A percentile compares a stretch with the other conserved stretches of the same genome.
phyloP scores from a whole-genome alignment of 768 basidiomycete species.

The Rhizopogon rudus region DNA sequence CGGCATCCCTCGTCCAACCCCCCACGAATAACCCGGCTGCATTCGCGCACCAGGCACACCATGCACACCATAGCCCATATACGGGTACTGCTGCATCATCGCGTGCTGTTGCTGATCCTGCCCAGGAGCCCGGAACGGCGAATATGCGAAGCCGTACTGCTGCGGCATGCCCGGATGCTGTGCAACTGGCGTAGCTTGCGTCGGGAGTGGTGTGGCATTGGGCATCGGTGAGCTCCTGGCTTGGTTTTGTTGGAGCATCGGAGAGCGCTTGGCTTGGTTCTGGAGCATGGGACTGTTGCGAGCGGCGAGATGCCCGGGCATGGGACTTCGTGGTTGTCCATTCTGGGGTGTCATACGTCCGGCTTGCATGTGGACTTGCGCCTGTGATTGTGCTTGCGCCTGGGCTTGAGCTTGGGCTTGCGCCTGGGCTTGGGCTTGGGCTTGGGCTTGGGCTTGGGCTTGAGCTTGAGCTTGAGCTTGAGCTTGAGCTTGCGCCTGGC shows the following conservation, averaged over 20 bases:
- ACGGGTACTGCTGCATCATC: constrained; percentile 23
- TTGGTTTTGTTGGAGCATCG: constrained; percentile 16
- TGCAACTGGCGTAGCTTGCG: constrained; percentile 18
- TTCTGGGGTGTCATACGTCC: constrained; percentile 23
- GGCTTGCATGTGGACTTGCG: constrained; percentile 3
- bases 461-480: neutral
- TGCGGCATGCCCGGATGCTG: constrained; percentile 23
- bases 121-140: constrained; percentile 28
- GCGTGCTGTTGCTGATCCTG: constrained; percentile 27
- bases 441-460: constrained; percentile 9
- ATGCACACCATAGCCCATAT: constrained; percentile 16
- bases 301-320: constrained; percentile 7
- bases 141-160: constrained; percentile 28
- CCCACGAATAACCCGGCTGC: constrained; percentile 22
- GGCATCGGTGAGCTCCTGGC: constrained; percentile 11
- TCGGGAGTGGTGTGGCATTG: constrained; percentile 17
- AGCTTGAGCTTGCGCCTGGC: constrained; percentile 4
- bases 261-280: constrained; percentile 28
- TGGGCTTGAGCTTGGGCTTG: constrained; percentile 16
- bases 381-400: constrained; percentile 5
- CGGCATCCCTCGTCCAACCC: constrained; percentile 14
- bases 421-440: constrained; percentile 17
- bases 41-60: constrained; percentile 12
- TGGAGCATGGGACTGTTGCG: constrained; percentile 34
- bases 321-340: constrained; percentile 12